Conservation (phyloP, 805 yeast genomes). For the Myxozyma vanderwaltii region DNA sequence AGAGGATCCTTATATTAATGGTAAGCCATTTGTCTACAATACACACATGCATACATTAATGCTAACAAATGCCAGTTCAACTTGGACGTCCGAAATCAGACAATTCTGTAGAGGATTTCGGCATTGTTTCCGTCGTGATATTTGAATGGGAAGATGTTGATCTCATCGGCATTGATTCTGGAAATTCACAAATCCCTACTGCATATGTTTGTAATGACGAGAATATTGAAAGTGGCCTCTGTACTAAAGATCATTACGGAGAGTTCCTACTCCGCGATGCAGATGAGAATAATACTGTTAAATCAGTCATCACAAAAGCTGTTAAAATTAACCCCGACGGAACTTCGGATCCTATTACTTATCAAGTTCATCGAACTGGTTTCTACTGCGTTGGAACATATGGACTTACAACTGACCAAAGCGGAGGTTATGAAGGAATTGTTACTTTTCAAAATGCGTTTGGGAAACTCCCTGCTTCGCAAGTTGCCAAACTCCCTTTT, state of each 20-base stretch:
- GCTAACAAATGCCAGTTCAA: too few relatives aligned
- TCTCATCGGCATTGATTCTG: constrained; percentile 58
- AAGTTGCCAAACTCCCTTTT: constrained; percentile 85
- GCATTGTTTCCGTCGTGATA: constrained; percentile 64
- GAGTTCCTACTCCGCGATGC: constrained; percentile 57
- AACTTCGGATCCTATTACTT: constrained; percentile 54
- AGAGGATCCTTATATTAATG: constrained; percentile 60
- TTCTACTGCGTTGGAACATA: constrained; percentile 87
- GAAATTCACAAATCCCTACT: constrained; percentile 43
- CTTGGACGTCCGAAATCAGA: not conserved
- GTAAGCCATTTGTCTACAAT: constrained; percentile 42
- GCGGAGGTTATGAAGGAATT: constrained; percentile 57
- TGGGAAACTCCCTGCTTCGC: constrained; percentile 86
- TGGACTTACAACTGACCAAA: constrained; percentile 45
- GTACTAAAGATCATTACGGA: constrained; percentile 59
- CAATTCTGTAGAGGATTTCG: constrained; percentile 36
- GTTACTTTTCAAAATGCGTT: constrained; percentile 88
- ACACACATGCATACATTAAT: too few relatives aligned
- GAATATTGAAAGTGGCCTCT: constrained; percentile 59
- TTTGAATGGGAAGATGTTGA: constrained; percentile 82
- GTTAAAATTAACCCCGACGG: constrained; percentile 55
- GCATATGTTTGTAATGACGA: constrained; percentile 72
- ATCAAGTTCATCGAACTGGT: constrained; percentile 74
- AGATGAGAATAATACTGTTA: constrained; percentile 17
- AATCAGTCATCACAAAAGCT: constrained; percentile 27